phyloP scores from a whole-genome alignment of 2,329 filamentous ascomycete genomes.

The Colletotrichum aenigma region DNA sequence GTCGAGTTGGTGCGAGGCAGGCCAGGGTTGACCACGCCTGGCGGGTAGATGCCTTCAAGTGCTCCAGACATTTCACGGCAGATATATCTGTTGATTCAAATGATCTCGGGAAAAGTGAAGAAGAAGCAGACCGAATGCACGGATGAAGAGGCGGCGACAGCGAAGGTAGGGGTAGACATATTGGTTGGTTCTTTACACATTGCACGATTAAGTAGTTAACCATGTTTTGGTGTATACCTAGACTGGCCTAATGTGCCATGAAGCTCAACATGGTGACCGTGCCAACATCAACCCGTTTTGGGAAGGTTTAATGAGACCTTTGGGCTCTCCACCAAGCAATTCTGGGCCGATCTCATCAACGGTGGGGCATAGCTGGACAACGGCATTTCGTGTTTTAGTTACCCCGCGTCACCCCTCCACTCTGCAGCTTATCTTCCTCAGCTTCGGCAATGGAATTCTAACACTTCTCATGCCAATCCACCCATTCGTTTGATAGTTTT shows the following conservation, averaged over 20 bases:
- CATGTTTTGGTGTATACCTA: neutral
- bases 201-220: neutral
- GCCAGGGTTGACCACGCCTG: conserved; percentile 23
- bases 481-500: neutral
- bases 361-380: neutral
- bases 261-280: neutral
- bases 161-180: neutral
- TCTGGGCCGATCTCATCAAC: neutral
- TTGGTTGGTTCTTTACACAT: neutral
- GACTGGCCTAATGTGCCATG: neutral
- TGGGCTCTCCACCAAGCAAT: neutral
- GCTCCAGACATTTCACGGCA: conserved; percentile 18
- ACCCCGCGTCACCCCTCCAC: neutral
- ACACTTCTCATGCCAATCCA: neutral
- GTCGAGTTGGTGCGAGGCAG: conserved; percentile 21
- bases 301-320: neutral
- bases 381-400: neutral
- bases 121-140: neutral
- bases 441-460: neutral
- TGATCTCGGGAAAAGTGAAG: neutral
- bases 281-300: neutral
- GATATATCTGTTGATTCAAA: neutral
- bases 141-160: neutral
- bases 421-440: neutral
- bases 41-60: conserved; percentile 24